These are phyloP conservation scores for Neonectria punicea DNA, from an alignment of 2,329 filamentous ascomycete genomes.

Conservation along the genomic window DNA sequence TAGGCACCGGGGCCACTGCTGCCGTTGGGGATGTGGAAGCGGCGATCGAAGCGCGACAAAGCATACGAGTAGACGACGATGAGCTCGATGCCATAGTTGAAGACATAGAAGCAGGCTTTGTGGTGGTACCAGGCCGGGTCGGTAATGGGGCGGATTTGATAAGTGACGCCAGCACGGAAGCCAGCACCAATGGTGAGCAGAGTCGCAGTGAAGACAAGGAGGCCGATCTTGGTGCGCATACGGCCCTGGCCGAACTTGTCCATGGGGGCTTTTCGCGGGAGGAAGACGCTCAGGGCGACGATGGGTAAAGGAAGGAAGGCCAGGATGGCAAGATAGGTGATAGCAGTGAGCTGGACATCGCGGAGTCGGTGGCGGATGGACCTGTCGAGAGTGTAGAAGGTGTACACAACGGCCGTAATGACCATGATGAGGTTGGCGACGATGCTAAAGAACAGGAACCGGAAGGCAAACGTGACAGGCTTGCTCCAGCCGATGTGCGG, in stretches of 20 bases:
- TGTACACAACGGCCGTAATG: constrained; percentile 71
- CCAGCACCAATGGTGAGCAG: constrained; percentile 75
- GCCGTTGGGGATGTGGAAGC: constrained; percentile 80
- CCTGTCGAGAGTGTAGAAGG: constrained; percentile 71
- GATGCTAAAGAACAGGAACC: constrained; percentile 67
- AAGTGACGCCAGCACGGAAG: constrained; percentile 73
- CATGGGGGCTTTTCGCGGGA: constrained; percentile 56
- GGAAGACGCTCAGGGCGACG: constrained; percentile 60
- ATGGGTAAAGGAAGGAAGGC: constrained; percentile 73
- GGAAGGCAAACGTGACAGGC: constrained; percentile 62
- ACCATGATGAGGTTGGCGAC: constrained; percentile 70
- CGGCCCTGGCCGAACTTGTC: constrained; percentile 69
- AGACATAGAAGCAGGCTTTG: constrained; percentile 80
- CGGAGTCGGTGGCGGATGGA: constrained; percentile 63
- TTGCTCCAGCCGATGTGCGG: constrained; percentile 76
- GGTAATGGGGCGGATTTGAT: constrained; percentile 58
- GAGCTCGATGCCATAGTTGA: constrained; percentile 81
- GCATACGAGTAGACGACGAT: constrained; percentile 75
- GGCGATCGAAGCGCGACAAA: constrained; percentile 74
- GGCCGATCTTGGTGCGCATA: constrained; percentile 72
- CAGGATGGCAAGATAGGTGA: constrained; percentile 68
- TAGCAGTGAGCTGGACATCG: constrained; percentile 72
- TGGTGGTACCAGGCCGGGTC: constrained; percentile 76
- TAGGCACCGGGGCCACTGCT: constrained; percentile 68
- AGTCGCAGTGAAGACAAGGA: constrained; percentile 68